These are phyloP conservation scores for Fusarium robinianum DNA, from an alignment of 2,329 filamentous ascomycete species.

Conservation along the genomic window DNA sequence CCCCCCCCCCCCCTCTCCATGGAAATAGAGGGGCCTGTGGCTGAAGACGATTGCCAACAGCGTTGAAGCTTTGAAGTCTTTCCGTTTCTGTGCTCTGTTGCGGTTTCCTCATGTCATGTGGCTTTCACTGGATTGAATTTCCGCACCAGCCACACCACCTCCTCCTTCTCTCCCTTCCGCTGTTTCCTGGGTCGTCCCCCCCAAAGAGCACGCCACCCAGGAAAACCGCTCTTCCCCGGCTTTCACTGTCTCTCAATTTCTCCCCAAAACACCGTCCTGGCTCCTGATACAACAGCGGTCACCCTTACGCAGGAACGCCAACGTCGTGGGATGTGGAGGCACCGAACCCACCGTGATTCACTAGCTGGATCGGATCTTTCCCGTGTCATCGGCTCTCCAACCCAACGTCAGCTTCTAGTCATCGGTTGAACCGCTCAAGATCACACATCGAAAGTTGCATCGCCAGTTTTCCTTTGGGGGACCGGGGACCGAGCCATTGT, in stretches of 20 bases:
- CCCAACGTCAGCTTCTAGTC: slow-evolving; percentile 25
- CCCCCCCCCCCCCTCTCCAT: background rate
- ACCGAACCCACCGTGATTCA: slow-evolving; percentile 27
- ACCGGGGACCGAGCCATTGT: slow-evolving; percentile 23
- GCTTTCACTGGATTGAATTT: no score
- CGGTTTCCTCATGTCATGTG: no score
- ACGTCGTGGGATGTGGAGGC: slow-evolving; percentile 33
- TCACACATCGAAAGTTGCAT: slow-evolving; percentile 27
- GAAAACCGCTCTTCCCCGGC: slow-evolving; percentile 18
- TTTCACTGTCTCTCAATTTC: slow-evolving; percentile 4
- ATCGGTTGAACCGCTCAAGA: background rate
- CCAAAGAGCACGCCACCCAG: no score
- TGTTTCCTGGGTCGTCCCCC: no score
- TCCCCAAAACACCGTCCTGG: slow-evolving; percentile 19
- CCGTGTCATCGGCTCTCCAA: slow-evolving; percentile 30
- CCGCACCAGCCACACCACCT: no score
- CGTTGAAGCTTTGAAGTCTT: no score
- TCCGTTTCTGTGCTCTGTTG: no score
- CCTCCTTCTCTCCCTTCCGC: no score
- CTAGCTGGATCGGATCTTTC: slow-evolving; percentile 38
- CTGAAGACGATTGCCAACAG: no score
- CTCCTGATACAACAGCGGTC: slow-evolving; percentile 33
- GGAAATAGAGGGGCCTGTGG: no score
- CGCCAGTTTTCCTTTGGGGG: slow-evolving; percentile 16
- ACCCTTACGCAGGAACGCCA: slow-evolving; percentile 40